Conservation (phyloP, 208 protist species). For the Crithidia thermophila region DNA sequence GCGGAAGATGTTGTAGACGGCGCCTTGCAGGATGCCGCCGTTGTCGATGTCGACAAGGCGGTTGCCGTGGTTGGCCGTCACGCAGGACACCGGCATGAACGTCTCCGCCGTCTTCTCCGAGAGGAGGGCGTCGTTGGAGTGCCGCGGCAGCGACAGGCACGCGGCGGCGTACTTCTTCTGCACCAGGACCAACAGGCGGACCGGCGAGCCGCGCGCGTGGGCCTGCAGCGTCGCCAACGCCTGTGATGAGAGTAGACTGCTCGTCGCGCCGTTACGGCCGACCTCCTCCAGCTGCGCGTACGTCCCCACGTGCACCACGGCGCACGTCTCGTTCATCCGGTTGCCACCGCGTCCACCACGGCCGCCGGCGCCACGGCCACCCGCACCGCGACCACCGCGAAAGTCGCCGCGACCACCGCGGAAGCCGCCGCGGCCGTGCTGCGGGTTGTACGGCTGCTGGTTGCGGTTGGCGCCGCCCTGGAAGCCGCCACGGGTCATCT, state of each 20-base stretch:
- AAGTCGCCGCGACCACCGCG: conserved; percentile 21
- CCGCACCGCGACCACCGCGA: conserved; percentile 31
- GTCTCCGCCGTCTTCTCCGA: conserved; percentile 51
- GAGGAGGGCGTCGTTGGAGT: conserved; percentile 67
- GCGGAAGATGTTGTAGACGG: conserved; percentile 60
- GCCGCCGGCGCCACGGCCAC: conserved; percentile 25
- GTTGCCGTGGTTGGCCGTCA: conserved; percentile 64
- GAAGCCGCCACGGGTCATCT: conserved; percentile 20
- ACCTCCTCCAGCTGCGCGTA: conserved; percentile 74
- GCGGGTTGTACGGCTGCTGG: conserved; percentile 15
- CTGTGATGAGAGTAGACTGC: conserved; percentile 40
- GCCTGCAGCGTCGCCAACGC: conserved; percentile 42
- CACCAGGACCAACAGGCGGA: conserved; percentile 66
- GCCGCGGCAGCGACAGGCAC: conserved; percentile 61
- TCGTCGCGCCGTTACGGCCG: conserved; percentile 53
- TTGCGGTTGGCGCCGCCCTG: conserved; percentile 28
- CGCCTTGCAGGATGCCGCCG: conserved; percentile 50
- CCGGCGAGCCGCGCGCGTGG: conserved; percentile 28
- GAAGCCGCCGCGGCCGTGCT: conserved; percentile 13
- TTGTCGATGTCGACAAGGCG: conserved; percentile 53
- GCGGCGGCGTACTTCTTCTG: conserved; percentile 66
- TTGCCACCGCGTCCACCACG: conserved; percentile 23
- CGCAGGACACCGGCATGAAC: conserved; percentile 63
- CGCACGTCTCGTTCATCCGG: conserved; percentile 38
- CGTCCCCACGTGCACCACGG: conserved; percentile 69